Conservation (phyloP, 2,329 filamentous ascomycete species). For the Xylariaceae sp. region DNA sequence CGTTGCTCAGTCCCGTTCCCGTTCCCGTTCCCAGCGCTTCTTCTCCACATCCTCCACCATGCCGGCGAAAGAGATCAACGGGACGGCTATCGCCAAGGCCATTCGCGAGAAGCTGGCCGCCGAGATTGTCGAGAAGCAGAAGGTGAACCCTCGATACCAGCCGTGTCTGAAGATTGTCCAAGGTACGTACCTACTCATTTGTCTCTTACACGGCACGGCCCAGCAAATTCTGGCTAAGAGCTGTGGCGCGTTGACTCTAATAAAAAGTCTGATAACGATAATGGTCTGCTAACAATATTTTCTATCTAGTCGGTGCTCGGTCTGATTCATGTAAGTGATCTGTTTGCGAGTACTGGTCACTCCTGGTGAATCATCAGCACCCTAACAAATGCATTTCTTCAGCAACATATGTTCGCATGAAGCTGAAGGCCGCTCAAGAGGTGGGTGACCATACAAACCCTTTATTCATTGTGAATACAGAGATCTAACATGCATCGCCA, state of each 20-base stretch:
- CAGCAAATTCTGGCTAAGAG: neutral
- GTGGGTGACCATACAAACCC: constrained; percentile 40
- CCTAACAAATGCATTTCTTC: constrained; percentile 31
- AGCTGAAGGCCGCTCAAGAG: constrained; percentile 93
- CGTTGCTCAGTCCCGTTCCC: neutral
- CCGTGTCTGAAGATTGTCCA: constrained; percentile 93
- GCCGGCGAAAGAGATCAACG: constrained; percentile 89
- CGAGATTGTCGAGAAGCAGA: constrained; percentile 78
- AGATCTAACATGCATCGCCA: constrained; percentile 21
- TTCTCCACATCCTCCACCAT: constrained; percentile 56
- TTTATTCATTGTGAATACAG: neutral
- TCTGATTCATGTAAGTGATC: constrained; percentile 74
- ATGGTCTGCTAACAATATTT: constrained; percentile 12
- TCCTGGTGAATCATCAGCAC: constrained; percentile 9
- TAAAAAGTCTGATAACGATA: constrained; percentile 7
- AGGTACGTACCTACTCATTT: constrained; percentile 48
- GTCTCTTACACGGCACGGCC: constrained; percentile 4
- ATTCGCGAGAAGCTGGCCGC: constrained; percentile 77
- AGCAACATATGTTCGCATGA: constrained; percentile 99
- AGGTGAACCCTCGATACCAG: constrained; percentile 78
- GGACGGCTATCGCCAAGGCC: constrained; percentile 86
- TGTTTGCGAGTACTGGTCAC: constrained; percentile 6
- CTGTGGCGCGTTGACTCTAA: neutral
- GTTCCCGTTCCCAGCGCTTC: constrained; percentile 21
- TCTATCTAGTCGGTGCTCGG: constrained; percentile 70